Evolutionary conservation across 1,139 yeast species (phyloP).

Genomic region (Eremothecium cymbalariae): DNA sequence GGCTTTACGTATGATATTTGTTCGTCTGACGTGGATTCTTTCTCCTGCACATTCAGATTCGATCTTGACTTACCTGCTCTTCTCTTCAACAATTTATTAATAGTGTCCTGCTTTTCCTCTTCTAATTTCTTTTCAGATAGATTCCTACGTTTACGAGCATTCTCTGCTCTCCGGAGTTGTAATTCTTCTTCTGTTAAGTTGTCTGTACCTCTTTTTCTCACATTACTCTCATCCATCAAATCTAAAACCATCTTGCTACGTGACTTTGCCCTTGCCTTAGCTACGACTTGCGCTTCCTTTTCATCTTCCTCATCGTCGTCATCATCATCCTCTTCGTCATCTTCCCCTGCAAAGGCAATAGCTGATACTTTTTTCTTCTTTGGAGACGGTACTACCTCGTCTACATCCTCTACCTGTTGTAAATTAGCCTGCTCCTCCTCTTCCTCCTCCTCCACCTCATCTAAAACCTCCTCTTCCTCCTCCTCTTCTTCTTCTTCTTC

Average conservation of each 20-base stretch:
- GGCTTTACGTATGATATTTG: constrained; percentile 31
- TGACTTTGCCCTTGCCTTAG: constrained; percentile 9
- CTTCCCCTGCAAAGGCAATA: constrained; percentile 9
- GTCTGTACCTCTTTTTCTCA: constrained; percentile 13
- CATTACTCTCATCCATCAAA: constrained; percentile 24
- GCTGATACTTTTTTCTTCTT: constrained; percentile 12
- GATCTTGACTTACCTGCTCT: constrained; percentile 61
- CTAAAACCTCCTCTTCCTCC: constrained; percentile 2
- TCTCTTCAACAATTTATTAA: constrained; percentile 75
- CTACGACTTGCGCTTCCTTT: constrained; percentile 13
- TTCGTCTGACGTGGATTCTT: constrained; percentile 33
- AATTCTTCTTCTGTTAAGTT: constrained; percentile 73
- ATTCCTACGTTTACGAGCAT: constrained; percentile 81
- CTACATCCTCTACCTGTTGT: constrained; percentile 20
- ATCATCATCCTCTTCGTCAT: constrained; percentile 11
- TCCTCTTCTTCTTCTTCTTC: constrained; percentile 18
- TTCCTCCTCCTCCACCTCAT: constrained; percentile 1
- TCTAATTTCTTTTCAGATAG: constrained; percentile 75
- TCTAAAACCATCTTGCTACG: constrained; percentile 26
- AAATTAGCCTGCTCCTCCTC: constrained; percentile 10
- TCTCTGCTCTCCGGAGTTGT: constrained; percentile 75
- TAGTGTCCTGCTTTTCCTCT: constrained; percentile 86
- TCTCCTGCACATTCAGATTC: constrained; percentile 33
- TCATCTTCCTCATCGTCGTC: constrained; percentile 18
- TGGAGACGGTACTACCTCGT: constrained; percentile 20